Conservation (phyloP, 176 grass and related monocot genomes). For the Phoenix roebelenii region DNA sequence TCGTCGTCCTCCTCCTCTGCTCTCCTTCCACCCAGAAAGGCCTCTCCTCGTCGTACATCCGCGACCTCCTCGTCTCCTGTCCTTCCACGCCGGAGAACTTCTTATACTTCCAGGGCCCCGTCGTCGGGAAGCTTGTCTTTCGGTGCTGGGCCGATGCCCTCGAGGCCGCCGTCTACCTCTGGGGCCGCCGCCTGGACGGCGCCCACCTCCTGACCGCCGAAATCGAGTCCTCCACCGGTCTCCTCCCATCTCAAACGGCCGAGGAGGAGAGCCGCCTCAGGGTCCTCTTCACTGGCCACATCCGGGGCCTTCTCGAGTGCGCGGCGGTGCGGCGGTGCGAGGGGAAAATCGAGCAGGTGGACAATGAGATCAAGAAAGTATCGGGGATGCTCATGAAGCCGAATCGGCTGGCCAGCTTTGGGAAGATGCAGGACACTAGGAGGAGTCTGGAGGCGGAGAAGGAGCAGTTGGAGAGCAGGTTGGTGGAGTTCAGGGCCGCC, state of each 20-base stretch:
- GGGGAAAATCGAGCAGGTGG: slow-evolving; percentile 19
- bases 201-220: slow-evolving; percentile 38
- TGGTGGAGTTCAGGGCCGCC: slow-evolving; percentile 47
- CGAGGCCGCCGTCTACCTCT: slow-evolving; percentile 47
- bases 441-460: slow-evolving; percentile 37
- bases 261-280: slow-evolving; percentile 33
- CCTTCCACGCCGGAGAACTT: slow-evolving; percentile 11
- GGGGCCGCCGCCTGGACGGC: slow-evolving; percentile 59
- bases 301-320: slow-evolving; percentile 31
- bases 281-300: slow-evolving; percentile 40
- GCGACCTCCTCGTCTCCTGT: slow-evolving; percentile 37
- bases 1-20: slow-evolving; percentile 36
- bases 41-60: slow-evolving; percentile 10
- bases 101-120: slow-evolving; percentile 29
- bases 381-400: neutral
- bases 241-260: slow-evolving; percentile 2
- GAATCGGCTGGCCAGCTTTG: slow-evolving; percentile 17
- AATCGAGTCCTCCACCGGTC: slow-evolving; percentile 8
- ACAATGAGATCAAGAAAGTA: slow-evolving; percentile 22
- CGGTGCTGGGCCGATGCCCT: slow-evolving; percentile 22
- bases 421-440: slow-evolving; percentile 30
- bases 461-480: slow-evolving; percentile 31
- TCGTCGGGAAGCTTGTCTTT: slow-evolving; percentile 40
- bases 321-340: slow-evolving; percentile 19
- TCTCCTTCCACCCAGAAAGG: neutral